These are phyloP conservation scores for Coemansia aciculifera DNA, from an alignment of 192 early-diverging fungal genomes.

Conservation along the genomic window DNA sequence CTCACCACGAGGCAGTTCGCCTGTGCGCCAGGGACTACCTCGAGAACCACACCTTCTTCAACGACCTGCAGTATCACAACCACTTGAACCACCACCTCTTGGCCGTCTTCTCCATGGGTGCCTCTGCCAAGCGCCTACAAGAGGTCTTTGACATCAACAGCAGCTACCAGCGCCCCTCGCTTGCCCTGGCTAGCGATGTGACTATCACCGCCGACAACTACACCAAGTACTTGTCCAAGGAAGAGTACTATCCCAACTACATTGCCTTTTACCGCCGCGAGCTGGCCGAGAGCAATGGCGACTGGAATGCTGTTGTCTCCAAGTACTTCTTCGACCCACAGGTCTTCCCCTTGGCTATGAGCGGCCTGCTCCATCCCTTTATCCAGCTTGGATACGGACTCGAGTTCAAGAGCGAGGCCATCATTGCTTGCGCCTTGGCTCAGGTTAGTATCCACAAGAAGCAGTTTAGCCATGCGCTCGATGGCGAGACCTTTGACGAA, in stretches of 20 bases:
- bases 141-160: conserved; percentile 54
- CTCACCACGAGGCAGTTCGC: conserved; percentile 40
- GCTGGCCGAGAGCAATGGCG: conserved; percentile 42
- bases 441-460: conserved; percentile 49
- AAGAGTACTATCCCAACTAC: conserved; percentile 51
- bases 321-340: conserved; percentile 54
- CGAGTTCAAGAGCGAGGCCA: conserved; percentile 60
- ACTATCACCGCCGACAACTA: conserved; percentile 46
- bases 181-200: conserved; percentile 19
- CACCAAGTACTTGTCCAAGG: conserved; percentile 35
- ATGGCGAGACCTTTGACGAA: conserved; percentile 18
- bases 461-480: conserved; percentile 10
- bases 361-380: conserved; percentile 61
- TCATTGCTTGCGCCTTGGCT: conserved; percentile 57
- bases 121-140: conserved; percentile 50
- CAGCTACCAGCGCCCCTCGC: conserved; percentile 30
- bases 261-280: conserved; percentile 55
- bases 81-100: conserved; percentile 60
- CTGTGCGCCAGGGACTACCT: conserved; percentile 55
- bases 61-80: conserved; percentile 59
- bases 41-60: conserved; percentile 60
- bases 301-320: conserved; percentile 35
- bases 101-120: conserved; percentile 59
- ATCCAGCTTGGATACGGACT: conserved; percentile 65
- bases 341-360: conserved; percentile 49